Evolutionary conservation across 2,329 filamentous ascomycete genomes (phyloP), one percentile per base, ranked within the genome.

Genomic region (Coniochaeta pulveracea): DNA sequence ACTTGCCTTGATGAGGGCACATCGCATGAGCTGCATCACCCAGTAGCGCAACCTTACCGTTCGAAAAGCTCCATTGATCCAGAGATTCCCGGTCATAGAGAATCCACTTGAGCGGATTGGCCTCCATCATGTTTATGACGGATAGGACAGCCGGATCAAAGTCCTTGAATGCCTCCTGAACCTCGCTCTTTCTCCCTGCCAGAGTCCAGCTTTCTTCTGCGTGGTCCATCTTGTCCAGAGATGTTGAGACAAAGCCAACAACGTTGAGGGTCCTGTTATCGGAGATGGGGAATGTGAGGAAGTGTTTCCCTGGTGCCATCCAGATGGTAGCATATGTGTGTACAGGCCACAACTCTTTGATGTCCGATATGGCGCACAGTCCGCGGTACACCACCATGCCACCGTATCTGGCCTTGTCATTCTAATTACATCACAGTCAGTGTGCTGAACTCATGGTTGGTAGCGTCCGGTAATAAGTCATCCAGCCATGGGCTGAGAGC

Each of bases 11-110:
- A 10, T 56, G 53, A 2, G 62, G 63, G 0, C 61, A 55, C 44
- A 66, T 64, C 1, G 63, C 60, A 46, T 68, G 64, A 2, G 63
- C 64, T 2, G 64, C 62, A 45, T 69, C 64, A 10, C 64, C 64
- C 6, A 65, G 38, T 4, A 66, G 46, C 1, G 58, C 50, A 9
- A 63, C 54, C 23, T 55, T 52, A 3, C 55, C 56, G 5, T 37
- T 25, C 4, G 38, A 30, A 16, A 45, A 46, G 5, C 34, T 37
- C 44, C 44, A 46, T 19, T 38, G 25, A n/a, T 19, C 12, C 21
- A 41, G 32, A 4, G 48, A 46, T 27, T 49, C 41, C 5, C 46
- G 42, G 28, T 49, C 48, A 17, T 49, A 47, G 26, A 51, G 41
- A 4, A 43, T 37, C 47, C 47, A 49, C 37, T 49, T 49, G 15